Evolutionary conservation across 2,329 filamentous ascomycete genomes (phyloP).

Genomic region (Trichoderma sp.): DNA sequence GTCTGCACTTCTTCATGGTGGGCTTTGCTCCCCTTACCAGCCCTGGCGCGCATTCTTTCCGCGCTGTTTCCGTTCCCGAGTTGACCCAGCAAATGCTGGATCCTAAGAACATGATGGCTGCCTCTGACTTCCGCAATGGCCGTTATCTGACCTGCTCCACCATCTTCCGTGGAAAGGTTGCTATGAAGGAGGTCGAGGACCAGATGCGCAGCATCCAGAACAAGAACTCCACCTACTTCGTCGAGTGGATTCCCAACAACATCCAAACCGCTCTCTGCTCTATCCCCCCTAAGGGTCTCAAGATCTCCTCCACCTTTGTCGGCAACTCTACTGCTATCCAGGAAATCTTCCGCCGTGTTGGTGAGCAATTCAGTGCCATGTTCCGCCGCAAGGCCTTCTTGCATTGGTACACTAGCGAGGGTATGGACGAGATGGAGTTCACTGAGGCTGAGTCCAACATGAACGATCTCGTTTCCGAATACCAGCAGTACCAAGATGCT

Average conservation of each 20-base stretch:
- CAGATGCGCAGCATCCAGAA: constrained; percentile 99
- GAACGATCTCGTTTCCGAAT: constrained; percentile 99
- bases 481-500: constrained; percentile 99
- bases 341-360: constrained; percentile 99
- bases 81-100: constrained; percentile 99
- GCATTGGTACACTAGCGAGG: constrained; percentile 99
- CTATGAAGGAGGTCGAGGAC: constrained; percentile 99
- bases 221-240: constrained; percentile 99
- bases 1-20: constrained; percentile 99
- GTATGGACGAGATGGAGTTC: constrained; percentile 99
- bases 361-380: constrained; percentile 99
- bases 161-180: constrained; percentile 99
- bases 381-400: constrained; percentile 99
- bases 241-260: constrained; percentile 99
- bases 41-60: constrained; percentile 82
- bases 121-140: constrained; percentile 98
- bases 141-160: constrained; percentile 99
- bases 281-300: constrained; percentile 92
- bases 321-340: constrained; percentile 99
- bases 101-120: constrained; percentile 99
- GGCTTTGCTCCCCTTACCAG: constrained; percentile 98
- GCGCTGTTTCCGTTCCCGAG: constrained; percentile 93
- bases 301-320: constrained; percentile 98
- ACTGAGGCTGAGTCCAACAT: constrained; percentile 99
- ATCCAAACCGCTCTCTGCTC: constrained; percentile 99